A percentile compares a stretch with the other conserved stretches of the same genome.
These are phyloP conservation scores for Xanthoconium purpureum DNA, from an alignment of 768 basidiomycete species.

Conservation along the genomic window DNA sequence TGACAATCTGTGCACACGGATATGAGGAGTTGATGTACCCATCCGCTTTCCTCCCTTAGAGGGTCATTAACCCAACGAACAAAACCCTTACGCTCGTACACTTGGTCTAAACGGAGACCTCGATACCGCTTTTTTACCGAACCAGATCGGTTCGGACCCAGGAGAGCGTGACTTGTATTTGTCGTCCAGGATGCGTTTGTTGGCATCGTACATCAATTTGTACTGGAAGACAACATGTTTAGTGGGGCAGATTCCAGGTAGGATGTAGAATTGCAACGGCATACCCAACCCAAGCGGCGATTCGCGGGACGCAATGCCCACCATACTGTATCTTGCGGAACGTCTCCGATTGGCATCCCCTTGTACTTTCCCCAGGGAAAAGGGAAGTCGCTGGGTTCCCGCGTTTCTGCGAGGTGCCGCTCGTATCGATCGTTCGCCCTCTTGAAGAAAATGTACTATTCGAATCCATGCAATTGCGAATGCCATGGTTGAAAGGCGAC, in stretches of 20 bases:
- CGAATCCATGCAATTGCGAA: not conserved
- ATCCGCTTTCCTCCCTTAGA: not conserved
- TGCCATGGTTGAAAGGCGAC: not conserved
- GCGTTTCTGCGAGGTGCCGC: not conserved
- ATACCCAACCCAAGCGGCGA: slow-evolving; percentile 1
- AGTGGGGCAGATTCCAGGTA: not conserved
- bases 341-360: slow-evolving; percentile 6
- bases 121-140: slow-evolving; percentile 14
- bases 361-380: not conserved
- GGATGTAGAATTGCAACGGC: not conserved
- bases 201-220: slow-evolving; percentile 11
- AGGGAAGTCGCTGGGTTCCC: slow-evolving; percentile 6
- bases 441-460: slow-evolving; percentile 3
- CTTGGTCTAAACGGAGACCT: slow-evolving; percentile 17
- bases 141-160: slow-evolving; percentile 23
- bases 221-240: slow-evolving; percentile 7
- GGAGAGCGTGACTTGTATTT: slow-evolving; percentile 17
- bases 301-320: slow-evolving; percentile 6
- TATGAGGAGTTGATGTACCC: slow-evolving; percentile 1
- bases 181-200: slow-evolving; percentile 12
- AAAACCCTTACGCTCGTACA: not conserved
- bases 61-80: slow-evolving; percentile 13
- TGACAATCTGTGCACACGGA: not conserved
- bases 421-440: slow-evolving; percentile 11
- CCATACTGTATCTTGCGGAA: slow-evolving; percentile 18